These are phyloP conservation scores for Pisolithus microcarpus DNA, from an alignment of 768 basidiomycete species.

Conservation along the genomic window DNA sequence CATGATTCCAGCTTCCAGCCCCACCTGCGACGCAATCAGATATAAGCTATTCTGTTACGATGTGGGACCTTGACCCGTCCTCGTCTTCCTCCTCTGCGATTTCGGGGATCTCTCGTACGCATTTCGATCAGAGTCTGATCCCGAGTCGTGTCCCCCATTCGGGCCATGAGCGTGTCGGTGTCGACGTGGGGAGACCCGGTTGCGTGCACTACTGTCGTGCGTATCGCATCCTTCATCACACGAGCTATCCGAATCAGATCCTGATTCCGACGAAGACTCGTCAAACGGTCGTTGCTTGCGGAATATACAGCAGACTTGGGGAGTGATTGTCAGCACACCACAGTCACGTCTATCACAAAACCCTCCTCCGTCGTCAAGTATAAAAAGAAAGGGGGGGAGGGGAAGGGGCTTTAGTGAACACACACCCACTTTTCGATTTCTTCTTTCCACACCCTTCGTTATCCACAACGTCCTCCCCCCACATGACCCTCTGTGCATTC, in stretches of 20 bases:
- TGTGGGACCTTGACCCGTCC: neutral
- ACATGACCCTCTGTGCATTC: slow-evolving; percentile 58
- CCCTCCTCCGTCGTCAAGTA: neutral
- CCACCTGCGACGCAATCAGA: neutral
- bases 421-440: slow-evolving; percentile 80
- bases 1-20: neutral
- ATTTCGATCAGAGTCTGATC: slow-evolving; percentile 30
- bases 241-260: slow-evolving; percentile 38
- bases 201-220: neutral
- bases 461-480: slow-evolving; percentile 82
- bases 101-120: slow-evolving; percentile 43
- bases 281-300: slow-evolving; percentile 75
- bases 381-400: too few species aligned
- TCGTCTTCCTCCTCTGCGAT: slow-evolving; percentile 6
- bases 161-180: neutral
- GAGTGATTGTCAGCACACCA: neutral
- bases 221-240: neutral
- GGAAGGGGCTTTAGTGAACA: neutral
- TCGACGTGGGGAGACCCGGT: neutral
- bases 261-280: slow-evolving; percentile 70
- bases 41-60: neutral
- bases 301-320: slow-evolving; percentile 91
- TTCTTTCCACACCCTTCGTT: slow-evolving; percentile 88
- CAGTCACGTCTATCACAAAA: neutral
- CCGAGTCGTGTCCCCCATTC: slow-evolving; percentile 13